Evolutionary conservation across 164 flowering plant species (phyloP).

Genomic region (Cinnamomum micranthum): DNA sequence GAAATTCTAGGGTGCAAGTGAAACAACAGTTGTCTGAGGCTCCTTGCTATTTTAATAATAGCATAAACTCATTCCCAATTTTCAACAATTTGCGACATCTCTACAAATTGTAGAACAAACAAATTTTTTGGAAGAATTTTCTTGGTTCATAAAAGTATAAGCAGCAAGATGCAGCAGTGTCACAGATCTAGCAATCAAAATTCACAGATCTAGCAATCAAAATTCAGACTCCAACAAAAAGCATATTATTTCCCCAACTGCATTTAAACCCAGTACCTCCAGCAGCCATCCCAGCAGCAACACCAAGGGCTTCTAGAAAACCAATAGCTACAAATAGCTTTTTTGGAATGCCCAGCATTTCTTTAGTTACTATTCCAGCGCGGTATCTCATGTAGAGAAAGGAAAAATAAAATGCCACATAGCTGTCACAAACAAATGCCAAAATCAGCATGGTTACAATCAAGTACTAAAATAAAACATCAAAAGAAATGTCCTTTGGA

Average conservation of each 20-base stretch:
- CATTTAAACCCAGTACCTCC: slow-evolving; percentile 48
- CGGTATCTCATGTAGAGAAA: slow-evolving; percentile 42
- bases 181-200: not conserved
- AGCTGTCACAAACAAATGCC: slow-evolving; percentile 35
- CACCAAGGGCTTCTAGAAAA: slow-evolving; percentile 74
- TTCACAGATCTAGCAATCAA: not conserved
- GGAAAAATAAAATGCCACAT: slow-evolving; percentile 66
- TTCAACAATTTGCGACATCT: too few relatives aligned
- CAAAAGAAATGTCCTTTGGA: too few relatives aligned
- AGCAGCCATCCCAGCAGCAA: slow-evolving; percentile 75
- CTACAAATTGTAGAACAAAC: too few relatives aligned
- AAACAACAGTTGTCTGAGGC: not conserved
- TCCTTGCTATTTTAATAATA: not conserved
- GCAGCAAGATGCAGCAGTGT: not conserved
- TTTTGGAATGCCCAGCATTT: slow-evolving; percentile 71
- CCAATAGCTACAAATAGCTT: slow-evolving; percentile 59
- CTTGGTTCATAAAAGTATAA: not conserved
- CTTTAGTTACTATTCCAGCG: slow-evolving; percentile 63
- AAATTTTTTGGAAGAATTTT: too few relatives aligned
- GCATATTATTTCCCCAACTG: not conserved
- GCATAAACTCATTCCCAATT: not conserved
- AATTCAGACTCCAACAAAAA: not conserved
- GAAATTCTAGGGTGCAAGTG: not conserved
- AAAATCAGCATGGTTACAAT: not conserved
- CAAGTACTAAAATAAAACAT: not conserved